These are phyloP conservation scores for Phytophthora europaea DNA, from an alignment of 352 stramenopile genomes.

Conservation along the genomic window DNA sequence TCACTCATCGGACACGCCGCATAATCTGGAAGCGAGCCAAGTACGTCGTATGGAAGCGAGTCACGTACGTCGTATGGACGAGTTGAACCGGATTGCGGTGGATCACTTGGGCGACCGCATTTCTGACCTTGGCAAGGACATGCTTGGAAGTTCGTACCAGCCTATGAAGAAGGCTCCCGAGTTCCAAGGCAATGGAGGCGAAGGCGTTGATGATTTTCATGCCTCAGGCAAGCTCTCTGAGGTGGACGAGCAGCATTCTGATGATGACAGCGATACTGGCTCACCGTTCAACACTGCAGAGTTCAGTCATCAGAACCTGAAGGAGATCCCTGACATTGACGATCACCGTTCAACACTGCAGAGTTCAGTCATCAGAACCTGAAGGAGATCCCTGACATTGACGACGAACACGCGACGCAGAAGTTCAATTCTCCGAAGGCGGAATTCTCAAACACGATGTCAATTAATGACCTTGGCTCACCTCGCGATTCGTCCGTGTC, in stretches of 20 bases:
- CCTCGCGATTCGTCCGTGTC: constrained; percentile 37
- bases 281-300: constrained; percentile 17
- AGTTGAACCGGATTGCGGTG: constrained; percentile 60
- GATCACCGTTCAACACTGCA: neutral
- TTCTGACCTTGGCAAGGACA: constrained; percentile 46
- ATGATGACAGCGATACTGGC: constrained; percentile 23
- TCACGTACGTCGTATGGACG: constrained; percentile 62
- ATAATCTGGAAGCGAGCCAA: constrained; percentile 55
- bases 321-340: too few species aligned
- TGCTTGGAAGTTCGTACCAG: constrained; percentile 34
- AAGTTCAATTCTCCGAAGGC: constrained; percentile 25
- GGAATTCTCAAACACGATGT: constrained; percentile 32
- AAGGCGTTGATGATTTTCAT: constrained; percentile 36
- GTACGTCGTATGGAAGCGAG: constrained; percentile 56
- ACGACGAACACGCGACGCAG: constrained; percentile 21
- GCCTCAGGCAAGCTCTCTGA: constrained; percentile 25
- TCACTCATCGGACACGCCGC: constrained; percentile 52
- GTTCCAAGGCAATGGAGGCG: constrained; percentile 30
- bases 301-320: constrained; percentile 30
- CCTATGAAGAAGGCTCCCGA: constrained; percentile 11
- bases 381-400: constrained; percentile 27
- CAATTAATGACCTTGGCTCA: constrained; percentile 32
- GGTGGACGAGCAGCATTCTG: constrained; percentile 20
- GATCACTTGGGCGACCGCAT: constrained; percentile 58
- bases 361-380: constrained; percentile 29